These are phyloP conservation scores for Globisporangium spiculum DNA, from an alignment of 352 stramenopile species.

Conservation along the genomic window DNA sequence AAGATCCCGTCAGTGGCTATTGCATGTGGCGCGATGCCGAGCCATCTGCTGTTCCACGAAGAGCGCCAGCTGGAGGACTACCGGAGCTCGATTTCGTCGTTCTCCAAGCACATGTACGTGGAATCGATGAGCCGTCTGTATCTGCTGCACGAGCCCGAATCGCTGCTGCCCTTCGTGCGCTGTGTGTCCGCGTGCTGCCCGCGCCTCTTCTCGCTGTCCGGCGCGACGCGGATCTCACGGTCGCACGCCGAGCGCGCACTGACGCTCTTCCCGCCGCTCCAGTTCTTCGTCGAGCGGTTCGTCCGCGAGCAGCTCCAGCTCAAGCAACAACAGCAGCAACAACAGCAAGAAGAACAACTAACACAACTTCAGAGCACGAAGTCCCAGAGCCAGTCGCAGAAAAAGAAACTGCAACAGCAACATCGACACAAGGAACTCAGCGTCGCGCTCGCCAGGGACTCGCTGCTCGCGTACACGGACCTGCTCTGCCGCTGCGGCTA, in stretches of 20 bases:
- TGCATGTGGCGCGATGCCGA: slow-evolving; percentile 29
- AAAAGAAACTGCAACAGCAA: slow-evolving; percentile 10
- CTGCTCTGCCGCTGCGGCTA: slow-evolving; percentile 53
- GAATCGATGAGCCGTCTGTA: slow-evolving; percentile 81
- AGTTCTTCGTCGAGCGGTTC: slow-evolving; percentile 43
- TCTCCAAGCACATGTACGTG: slow-evolving; percentile 88
- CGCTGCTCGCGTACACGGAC: slow-evolving; percentile 59
- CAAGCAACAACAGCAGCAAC: slow-evolving; percentile 4
- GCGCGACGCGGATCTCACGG: slow-evolving; percentile 32
- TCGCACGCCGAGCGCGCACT: slow-evolving; percentile 71
- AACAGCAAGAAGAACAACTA: neutral
- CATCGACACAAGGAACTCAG: slow-evolving; percentile 12
- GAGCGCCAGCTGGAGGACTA: slow-evolving; percentile 73
- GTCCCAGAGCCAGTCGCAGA: neutral
- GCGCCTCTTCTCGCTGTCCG: slow-evolving; percentile 63
- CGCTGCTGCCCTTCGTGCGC: slow-evolving; percentile 56
- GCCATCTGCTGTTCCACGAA: slow-evolving; percentile 80
- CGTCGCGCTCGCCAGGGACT: slow-evolving; percentile 22
- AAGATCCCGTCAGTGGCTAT: neutral
- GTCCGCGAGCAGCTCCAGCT: slow-evolving; percentile 9
- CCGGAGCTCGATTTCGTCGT: slow-evolving; percentile 61
- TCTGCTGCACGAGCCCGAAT: slow-evolving; percentile 57
- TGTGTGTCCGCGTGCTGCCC: slow-evolving; percentile 61
- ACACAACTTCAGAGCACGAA: neutral
- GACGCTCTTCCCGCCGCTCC: slow-evolving; percentile 51